phyloP scores from a whole-genome alignment of 2,329 filamentous ascomycete genomes.

The Phyllosticta citribraziliensis region DNA sequence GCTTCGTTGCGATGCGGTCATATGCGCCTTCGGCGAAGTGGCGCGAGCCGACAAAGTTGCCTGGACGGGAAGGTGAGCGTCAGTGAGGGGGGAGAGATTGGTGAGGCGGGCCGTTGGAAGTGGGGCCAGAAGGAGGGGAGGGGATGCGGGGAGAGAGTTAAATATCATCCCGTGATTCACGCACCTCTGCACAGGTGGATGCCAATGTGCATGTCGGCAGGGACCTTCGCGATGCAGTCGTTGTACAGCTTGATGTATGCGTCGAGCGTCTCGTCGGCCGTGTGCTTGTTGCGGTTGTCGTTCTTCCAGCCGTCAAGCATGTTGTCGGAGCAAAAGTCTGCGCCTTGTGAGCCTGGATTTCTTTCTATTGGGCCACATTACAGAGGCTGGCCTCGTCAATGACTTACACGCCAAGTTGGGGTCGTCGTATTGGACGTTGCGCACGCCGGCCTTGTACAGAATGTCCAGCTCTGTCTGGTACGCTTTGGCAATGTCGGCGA shows the following conservation, averaged over 20 bases:
- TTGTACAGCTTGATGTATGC: constrained; percentile 69
- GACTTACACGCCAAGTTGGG: constrained; percentile 32
- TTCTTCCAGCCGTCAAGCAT: constrained; percentile 32
- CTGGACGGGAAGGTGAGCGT: constrained; percentile 17
- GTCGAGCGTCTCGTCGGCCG: constrained; percentile 58
- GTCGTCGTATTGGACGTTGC: constrained; percentile 36
- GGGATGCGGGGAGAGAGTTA: neutral
- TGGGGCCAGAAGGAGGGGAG: neutral
- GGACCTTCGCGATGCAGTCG: constrained; percentile 51
- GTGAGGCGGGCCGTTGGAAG: neutral
- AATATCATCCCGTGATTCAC: neutral
- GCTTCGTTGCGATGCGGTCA: constrained; percentile 30
- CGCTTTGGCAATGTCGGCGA: constrained; percentile 32
- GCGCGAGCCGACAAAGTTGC: constrained; percentile 33
- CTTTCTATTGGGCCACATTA: too few relatives aligned
- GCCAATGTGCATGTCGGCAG: constrained; percentile 61
- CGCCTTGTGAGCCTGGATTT: neutral
- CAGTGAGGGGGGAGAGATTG: neutral
- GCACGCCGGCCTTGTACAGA: constrained; percentile 33
- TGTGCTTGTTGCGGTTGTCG: constrained; percentile 55
- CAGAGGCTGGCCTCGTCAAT: too few relatives aligned
- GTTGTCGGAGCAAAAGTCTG: constrained; percentile 25
- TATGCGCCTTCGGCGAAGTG: constrained; percentile 36
- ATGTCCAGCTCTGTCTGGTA: constrained; percentile 35
- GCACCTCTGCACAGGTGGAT: constrained; percentile 55